Conservation (phyloP, 1,284 basidiomycete genomes). For the Ustilago nuda region DNA sequence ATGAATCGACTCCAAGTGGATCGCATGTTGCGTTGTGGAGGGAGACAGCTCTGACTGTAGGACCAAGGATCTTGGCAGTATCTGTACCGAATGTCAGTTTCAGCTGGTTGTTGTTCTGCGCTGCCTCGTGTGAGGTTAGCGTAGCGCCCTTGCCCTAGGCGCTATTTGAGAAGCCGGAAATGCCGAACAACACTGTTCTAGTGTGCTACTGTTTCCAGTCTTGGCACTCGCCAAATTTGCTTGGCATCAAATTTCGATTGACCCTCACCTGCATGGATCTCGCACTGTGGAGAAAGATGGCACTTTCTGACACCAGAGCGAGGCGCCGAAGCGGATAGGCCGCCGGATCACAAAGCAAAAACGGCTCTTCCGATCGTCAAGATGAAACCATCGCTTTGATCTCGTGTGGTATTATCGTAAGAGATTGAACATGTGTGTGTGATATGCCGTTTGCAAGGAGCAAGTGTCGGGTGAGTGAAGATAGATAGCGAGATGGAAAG, state of each 20-base stretch:
- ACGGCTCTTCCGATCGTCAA: neutral
- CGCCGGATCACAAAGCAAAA: conserved; percentile 1
- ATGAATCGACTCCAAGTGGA: neutral
- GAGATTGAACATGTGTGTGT: neutral
- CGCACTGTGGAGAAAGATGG: neutral
- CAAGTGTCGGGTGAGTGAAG: neutral
- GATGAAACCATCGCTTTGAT: neutral
- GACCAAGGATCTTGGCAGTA: conserved; percentile 44
- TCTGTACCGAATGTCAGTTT: neutral
- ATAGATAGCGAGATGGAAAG: neutral
- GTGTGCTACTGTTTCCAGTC: neutral
- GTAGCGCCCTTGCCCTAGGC: neutral
- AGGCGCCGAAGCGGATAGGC: neutral
- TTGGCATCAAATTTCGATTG: conserved; percentile 6
- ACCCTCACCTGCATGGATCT: conserved; percentile 7
- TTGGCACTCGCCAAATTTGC: conserved; percentile 9
- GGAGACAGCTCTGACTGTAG: neutral
- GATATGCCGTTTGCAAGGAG: neutral
- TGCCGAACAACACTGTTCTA: neutral
- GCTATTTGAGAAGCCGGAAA: neutral
- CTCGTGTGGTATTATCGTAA: neutral
- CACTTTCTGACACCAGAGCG: neutral
- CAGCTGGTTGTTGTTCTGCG: neutral
- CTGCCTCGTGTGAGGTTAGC: neutral
- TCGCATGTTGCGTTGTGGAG: conserved; percentile 3